phyloP scores from a whole-genome alignment of 371 early-diverging fungal species.

The Saksenaea vasiformis region DNA sequence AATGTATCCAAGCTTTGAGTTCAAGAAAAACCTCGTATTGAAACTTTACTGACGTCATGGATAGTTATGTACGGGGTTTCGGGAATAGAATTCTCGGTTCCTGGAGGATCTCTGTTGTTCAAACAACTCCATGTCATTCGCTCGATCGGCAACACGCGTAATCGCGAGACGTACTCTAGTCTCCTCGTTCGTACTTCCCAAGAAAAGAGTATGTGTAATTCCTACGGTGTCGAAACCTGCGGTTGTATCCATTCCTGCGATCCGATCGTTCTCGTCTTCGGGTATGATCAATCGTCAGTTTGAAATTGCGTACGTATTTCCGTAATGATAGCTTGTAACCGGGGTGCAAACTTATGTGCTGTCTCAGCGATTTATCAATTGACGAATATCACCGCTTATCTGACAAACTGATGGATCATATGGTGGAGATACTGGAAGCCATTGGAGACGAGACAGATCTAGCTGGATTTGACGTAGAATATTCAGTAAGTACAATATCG shows the following conservation, averaged over 20 bases:
- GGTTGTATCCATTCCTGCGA: neutral
- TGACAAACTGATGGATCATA: slow-evolving; percentile 68
- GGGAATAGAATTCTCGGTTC: too few relatives aligned
- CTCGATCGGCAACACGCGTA: neutral
- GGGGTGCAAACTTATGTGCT: neutral
- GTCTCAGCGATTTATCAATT: slow-evolving; percentile 49
- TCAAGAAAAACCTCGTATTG: too few relatives aligned
- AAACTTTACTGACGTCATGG: too few relatives aligned
- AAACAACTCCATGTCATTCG: neutral
- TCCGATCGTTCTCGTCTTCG: neutral
- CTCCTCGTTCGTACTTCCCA: neutral
- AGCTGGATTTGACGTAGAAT: slow-evolving; percentile 82
- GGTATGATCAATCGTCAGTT: neutral
- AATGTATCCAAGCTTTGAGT: too few relatives aligned
- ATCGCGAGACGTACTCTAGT: neutral
- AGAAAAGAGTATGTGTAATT: neutral
- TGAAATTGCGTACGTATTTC: neutral
- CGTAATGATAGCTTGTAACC: neutral
- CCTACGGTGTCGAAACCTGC: neutral
- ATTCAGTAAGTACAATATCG: slow-evolving; percentile 58
- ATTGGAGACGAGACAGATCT: slow-evolving; percentile 74
- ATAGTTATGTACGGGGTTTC: too few relatives aligned
- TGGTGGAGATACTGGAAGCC: slow-evolving; percentile 78
- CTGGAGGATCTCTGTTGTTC: neutral
- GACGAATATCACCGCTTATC: slow-evolving; percentile 73